Conservation (phyloP, 305 asterid genomes). For the Solanum hybrid region DNA sequence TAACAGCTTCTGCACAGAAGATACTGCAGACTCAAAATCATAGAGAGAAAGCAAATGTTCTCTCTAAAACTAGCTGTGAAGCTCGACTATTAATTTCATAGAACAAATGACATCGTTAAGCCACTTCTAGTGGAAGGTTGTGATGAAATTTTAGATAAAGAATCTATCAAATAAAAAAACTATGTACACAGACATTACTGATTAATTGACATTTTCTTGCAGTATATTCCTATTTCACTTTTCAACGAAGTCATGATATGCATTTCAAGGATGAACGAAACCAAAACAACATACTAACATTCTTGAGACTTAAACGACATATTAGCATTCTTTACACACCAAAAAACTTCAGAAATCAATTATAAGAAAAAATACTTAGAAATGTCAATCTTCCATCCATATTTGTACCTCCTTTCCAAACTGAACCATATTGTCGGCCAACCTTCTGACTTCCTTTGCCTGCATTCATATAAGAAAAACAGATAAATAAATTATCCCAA, state of each 20-base stretch:
- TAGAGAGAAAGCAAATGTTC: background rate
- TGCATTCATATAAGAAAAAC: conserved; percentile 13
- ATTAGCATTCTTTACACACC: background rate
- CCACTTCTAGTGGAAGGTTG: background rate
- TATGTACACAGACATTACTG: background rate
- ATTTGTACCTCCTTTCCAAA: conserved; percentile 82
- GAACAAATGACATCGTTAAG: background rate
- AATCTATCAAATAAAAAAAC: background rate
- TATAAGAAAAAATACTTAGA: background rate
- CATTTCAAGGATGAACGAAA: background rate
- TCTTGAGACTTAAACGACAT: background rate
- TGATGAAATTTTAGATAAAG: background rate
- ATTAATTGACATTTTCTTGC: background rate
- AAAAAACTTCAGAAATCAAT: background rate
- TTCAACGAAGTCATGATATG: background rate
- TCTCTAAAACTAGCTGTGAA: background rate
- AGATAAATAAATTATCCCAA: background rate
- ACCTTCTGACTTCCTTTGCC: conserved; percentile 93
- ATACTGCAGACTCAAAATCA: background rate
- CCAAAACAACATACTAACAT: background rate
- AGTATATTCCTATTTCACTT: background rate
- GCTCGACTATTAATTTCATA: background rate
- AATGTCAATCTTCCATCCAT: background rate
- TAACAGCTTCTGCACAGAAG: background rate
- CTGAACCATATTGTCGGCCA: conserved; percentile 95